Conservation (phyloP, 192 early-diverging fungal genomes). For the Mortierella alpina region DNA sequence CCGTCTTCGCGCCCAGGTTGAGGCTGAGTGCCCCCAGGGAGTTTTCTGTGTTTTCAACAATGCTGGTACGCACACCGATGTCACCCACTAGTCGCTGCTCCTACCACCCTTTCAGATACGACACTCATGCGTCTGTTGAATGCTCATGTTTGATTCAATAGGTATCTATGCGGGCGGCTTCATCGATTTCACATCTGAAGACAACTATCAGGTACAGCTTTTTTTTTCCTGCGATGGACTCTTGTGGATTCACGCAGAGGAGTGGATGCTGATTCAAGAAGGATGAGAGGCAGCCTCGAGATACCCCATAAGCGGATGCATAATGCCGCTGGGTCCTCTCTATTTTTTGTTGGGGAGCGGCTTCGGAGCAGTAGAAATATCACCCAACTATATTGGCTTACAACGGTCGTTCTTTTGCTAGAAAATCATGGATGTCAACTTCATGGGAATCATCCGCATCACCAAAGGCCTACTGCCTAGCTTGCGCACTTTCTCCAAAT, state of each 20-base stretch:
- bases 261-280: too few species aligned
- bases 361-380: neutral
- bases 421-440: slow-evolving; percentile 61
- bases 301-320: too few species aligned
- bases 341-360: slow-evolving; percentile 19
- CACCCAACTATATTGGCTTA: neutral
- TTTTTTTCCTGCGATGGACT: neutral
- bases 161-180: slow-evolving; percentile 51
- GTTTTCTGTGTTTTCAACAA: slow-evolving; percentile 52
- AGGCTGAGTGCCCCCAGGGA: slow-evolving; percentile 46
- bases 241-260: neutral
- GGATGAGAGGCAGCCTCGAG: too few species aligned
- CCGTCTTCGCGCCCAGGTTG: slow-evolving; percentile 35
- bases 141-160: neutral
- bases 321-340: too few species aligned
- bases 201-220: slow-evolving; percentile 41
- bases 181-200: slow-evolving; percentile 39
- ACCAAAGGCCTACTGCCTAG: slow-evolving; percentile 54
- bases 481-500: slow-evolving; percentile 39
- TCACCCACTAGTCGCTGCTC: too few species aligned
- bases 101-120: neutral
- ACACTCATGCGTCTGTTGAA: neutral
- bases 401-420: neutral
- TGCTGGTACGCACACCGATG: slow-evolving; percentile 21
- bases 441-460: slow-evolving; percentile 57